These are phyloP conservation scores for Penicillium paneum DNA, from an alignment of 2,329 filamentous ascomycete species.

Conservation along the genomic window DNA sequence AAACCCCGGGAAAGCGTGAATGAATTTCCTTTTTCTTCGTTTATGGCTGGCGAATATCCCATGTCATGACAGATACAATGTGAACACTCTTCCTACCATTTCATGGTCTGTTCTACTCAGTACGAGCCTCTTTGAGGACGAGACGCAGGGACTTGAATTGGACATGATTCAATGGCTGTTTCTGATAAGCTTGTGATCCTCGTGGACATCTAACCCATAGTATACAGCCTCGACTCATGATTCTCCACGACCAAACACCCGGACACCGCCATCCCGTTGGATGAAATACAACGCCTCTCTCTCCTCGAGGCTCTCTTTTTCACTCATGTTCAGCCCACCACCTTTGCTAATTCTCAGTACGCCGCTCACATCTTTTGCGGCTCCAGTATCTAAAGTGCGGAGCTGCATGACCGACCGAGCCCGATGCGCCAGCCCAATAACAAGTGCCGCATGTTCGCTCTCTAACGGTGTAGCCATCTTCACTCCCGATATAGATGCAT, in stretches of 20 bases:
- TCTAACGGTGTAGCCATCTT: constrained; percentile 63
- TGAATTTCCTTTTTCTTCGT: constrained; percentile 40
- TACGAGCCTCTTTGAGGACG: neutral
- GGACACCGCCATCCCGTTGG: constrained; percentile 71
- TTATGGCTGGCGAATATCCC: constrained; percentile 41
- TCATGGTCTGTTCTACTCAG: constrained; percentile 9
- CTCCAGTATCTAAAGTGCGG: constrained; percentile 76
- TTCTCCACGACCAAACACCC: constrained; percentile 79
- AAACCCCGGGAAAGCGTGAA: constrained; percentile 33
- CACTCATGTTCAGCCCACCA: constrained; percentile 36
- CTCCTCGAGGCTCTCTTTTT: constrained; percentile 43
- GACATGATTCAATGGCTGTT: neutral
- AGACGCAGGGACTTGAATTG: neutral
- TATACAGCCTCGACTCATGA: constrained; percentile 29
- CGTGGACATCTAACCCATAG: neutral
- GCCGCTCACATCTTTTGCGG: constrained; percentile 86
- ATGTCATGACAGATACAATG: constrained; percentile 37
- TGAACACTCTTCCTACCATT: constrained; percentile 35
- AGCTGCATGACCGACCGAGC: constrained; percentile 70
- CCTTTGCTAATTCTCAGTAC: constrained; percentile 73
- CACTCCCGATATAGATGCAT: constrained; percentile 32
- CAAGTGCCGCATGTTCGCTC: constrained; percentile 66
- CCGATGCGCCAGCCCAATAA: constrained; percentile 69
- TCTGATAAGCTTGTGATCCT: neutral
- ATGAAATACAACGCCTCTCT: constrained; percentile 80